Conservation (phyloP, 371 early-diverging fungal species). For the Mucor ambiguus region DNA sequence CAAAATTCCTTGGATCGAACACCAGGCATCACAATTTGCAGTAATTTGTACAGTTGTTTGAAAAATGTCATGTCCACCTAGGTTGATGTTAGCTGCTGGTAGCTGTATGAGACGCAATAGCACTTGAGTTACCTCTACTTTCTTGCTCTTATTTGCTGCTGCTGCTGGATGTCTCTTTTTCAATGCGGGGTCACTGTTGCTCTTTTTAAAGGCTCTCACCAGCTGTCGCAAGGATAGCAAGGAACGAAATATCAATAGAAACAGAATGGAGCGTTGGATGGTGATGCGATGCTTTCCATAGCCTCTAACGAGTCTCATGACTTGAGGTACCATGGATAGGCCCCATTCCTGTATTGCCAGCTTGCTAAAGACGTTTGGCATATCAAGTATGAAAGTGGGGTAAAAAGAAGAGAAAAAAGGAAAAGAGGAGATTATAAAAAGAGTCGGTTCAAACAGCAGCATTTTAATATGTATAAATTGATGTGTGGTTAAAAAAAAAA, state of each 20-base stretch:
- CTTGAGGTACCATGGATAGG: constrained; percentile 26
- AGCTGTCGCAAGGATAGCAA: constrained; percentile 33
- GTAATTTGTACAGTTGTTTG: constrained; percentile 65
- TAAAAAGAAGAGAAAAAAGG: constrained; percentile 8
- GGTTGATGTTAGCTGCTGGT: neutral
- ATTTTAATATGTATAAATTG: constrained; percentile 7
- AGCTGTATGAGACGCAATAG: neutral
- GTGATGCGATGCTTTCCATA: constrained; percentile 48
- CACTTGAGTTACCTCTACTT: constrained; percentile 35
- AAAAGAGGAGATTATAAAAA: constrained; percentile 5
- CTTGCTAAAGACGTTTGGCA: constrained; percentile 43
- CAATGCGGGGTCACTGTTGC: constrained; percentile 14
- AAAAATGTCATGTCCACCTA: constrained; percentile 81
- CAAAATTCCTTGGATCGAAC: constrained; percentile 79
- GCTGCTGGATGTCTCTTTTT: constrained; percentile 17
- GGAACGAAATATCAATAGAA: constrained; percentile 46
- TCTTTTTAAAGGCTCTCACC: constrained; percentile 25
- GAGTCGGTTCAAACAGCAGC: constrained; percentile 9
- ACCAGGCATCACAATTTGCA: constrained; percentile 81
- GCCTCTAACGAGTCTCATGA: constrained; percentile 23
- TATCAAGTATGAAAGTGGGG: constrained; percentile 2
- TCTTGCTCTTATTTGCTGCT: constrained; percentile 31
- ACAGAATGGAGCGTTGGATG: constrained; percentile 47
- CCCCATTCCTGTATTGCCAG: constrained; percentile 28
- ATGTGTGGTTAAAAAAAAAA: neutral